phyloP scores from a whole-genome alignment of 805 yeast genomes.

The Wickerhamomyces sydowiorum region DNA sequence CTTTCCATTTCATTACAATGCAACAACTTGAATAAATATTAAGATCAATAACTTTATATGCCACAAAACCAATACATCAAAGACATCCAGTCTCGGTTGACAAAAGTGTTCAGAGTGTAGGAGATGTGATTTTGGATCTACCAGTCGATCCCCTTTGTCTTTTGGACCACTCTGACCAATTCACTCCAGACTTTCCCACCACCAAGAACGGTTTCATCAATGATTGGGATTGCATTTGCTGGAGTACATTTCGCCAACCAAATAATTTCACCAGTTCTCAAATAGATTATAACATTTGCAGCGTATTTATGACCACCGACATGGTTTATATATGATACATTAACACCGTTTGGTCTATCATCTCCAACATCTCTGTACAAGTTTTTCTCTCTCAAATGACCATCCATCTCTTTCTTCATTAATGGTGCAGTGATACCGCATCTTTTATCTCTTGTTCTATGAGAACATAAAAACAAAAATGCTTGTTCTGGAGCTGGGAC shows the following conservation, averaged over 20 bases:
- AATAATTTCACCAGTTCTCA: constrained; percentile 65
- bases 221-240: constrained; percentile 61
- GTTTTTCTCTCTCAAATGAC: constrained; percentile 63
- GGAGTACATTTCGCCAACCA: constrained; percentile 91
- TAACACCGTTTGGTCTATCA: constrained; percentile 66
- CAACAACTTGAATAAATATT: background rate
- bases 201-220: constrained; percentile 67
- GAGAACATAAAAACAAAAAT: constrained; percentile 78
- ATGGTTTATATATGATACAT: constrained; percentile 70
- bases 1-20: no score
- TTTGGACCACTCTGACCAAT: constrained; percentile 53
- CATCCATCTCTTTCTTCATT: constrained; percentile 73
- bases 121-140: no score
- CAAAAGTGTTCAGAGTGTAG: no score
- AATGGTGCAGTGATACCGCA: constrained; percentile 95
- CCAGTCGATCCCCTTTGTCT: constrained; percentile 50
- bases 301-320: constrained; percentile 96
- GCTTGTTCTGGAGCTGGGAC: constrained; percentile 35
- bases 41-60: no score
- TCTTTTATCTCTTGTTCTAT: constrained; percentile 82
- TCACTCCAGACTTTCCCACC: constrained; percentile 68
- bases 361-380: constrained; percentile 75
- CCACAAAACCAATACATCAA: no score
- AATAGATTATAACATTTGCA: constrained; percentile 79
- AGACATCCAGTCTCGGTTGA: no score